Base-by-base conservation (phyloP, 495 filamentous ascomycete species). In the Aspergillus sclerotiicarbonarius region DNA sequence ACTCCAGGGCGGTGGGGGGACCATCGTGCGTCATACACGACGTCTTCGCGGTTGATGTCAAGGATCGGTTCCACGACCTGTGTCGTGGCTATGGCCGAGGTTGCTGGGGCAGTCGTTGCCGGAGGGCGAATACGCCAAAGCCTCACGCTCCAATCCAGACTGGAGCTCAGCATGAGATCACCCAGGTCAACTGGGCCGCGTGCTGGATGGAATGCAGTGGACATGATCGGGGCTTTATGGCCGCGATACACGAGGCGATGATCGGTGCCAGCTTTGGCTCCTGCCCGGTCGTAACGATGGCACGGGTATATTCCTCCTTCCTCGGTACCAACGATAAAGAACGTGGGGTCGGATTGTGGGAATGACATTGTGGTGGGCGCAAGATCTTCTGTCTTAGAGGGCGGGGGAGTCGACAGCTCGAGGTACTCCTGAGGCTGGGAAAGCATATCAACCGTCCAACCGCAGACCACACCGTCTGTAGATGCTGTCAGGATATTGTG, bases 311-410 rank as follows among this genome's bases (percentile, higher is more conserved):
- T 96, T 54, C 88, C 83, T 31, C 94, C 94, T 78, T 98, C 92
- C 76, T 99, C 94, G 4, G 92, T 95, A 43, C 94, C 94, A 30
- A 96, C 89, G 32, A 99, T 87, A 80, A 98, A 98, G 71, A 95
- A 96, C 3, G 94, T 98, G 15, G 94, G 94, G 65, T 99, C 95
- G 1, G 90, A 88, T 64, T 93, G 83, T 7, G 94, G 95, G 78
- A 99, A 99, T 19, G 90, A 91, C 84, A 98, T 93, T 75, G 91
- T 96, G 5, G 90, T 96, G 20, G 95, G 94, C n/a, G 89, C 87
- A 12, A 98, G 82, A 64, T 98, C 94, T 72, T 98, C 94, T 4
- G 88, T 93, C 69, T 95, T 96, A 53, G 89, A 84, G 3, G 92
- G 91, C 18, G 86, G 85, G n/a, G 94, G 95, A 1, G 89, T 87